Conservation (phyloP, 257 asterid species). For the Cynanchum wilfordii region DNA sequence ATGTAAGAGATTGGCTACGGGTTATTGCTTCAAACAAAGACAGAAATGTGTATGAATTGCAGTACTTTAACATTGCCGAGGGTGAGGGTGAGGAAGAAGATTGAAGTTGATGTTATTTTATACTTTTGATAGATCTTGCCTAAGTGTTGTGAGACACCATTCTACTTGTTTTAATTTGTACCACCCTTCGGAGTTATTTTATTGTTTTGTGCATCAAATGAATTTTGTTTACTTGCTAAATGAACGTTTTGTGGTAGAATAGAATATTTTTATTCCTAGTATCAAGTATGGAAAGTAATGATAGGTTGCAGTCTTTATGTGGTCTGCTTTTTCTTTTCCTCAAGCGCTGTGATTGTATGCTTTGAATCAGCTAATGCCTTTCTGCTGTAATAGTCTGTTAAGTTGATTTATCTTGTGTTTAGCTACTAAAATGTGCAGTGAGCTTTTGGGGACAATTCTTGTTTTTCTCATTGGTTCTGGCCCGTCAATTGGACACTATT, state of each 20-base stretch:
- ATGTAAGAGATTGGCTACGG: slow-evolving; percentile 80
- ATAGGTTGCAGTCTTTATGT: not conserved
- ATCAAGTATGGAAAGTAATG: not conserved
- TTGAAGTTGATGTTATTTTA: not conserved
- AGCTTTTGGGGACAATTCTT: too few relatives aligned
- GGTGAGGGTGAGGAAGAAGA: slow-evolving; percentile 50
- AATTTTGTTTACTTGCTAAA: slow-evolving; percentile 9
- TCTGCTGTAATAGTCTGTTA: not conserved
- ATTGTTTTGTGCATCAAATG: slow-evolving; percentile 1
- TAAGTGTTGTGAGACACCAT: not conserved
- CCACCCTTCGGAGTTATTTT: not conserved
- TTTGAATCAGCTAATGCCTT: not conserved
- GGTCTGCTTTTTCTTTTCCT: not conserved
- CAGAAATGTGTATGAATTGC: slow-evolving; percentile 58
- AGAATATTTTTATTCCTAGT: not conserved
- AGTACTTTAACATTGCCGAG: slow-evolving; percentile 85
- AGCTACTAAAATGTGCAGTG: not conserved
- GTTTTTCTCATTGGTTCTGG: too few relatives aligned
- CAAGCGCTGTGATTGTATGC: too few relatives aligned
- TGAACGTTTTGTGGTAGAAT: not conserved
- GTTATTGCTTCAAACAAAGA: slow-evolving; percentile 80
- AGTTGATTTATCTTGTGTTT: not conserved
- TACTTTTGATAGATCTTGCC: too few relatives aligned
- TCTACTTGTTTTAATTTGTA: not conserved
- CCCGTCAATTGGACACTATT: too few relatives aligned